These are phyloP conservation scores for Penicillium canariense DNA, from an alignment of 495 filamentous ascomycete species.

Conservation along the genomic window DNA sequence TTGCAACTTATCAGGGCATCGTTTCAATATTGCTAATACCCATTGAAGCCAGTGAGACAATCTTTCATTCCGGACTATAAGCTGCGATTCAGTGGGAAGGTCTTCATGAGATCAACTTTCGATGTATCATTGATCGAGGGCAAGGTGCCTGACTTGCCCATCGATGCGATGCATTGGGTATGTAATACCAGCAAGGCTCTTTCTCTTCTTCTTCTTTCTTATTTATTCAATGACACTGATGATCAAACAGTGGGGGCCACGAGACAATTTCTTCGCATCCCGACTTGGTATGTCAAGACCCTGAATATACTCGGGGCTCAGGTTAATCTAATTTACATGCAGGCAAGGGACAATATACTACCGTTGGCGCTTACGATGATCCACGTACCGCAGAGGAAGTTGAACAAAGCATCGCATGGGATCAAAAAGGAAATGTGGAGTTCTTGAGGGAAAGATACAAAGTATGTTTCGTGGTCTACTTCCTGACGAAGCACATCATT, in stretches of 20 bases:
- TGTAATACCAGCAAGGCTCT: neutral
- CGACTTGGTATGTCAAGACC: constrained; percentile 33
- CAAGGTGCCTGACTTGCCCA: constrained; percentile 38
- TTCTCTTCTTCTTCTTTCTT: no score
- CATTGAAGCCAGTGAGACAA: constrained; percentile 24
- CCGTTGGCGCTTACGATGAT: constrained; percentile 46
- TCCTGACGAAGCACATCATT: neutral
- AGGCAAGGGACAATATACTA: constrained; percentile 42
- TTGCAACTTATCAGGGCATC: neutral
- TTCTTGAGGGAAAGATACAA: constrained; percentile 38
- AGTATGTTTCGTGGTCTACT: constrained; percentile 1
- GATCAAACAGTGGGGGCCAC: constrained; percentile 37
- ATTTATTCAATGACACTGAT: neutral
- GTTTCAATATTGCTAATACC: neutral
- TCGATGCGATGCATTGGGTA: constrained; percentile 48
- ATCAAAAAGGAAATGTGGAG: constrained; percentile 37
- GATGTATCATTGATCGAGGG: constrained; percentile 36
- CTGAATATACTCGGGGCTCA: neutral
- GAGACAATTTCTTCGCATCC: constrained; percentile 48
- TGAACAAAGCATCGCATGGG: constrained; percentile 40
- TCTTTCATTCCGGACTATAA: constrained; percentile 41
- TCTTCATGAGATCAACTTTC: constrained; percentile 48
- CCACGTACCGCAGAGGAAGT: constrained; percentile 34
- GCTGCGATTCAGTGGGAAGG: constrained; percentile 43
- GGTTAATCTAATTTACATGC: constrained; percentile 6